phyloP scores from a whole-genome alignment of 352 stramenopile genomes.

The Pythium pyrilobum region DNA sequence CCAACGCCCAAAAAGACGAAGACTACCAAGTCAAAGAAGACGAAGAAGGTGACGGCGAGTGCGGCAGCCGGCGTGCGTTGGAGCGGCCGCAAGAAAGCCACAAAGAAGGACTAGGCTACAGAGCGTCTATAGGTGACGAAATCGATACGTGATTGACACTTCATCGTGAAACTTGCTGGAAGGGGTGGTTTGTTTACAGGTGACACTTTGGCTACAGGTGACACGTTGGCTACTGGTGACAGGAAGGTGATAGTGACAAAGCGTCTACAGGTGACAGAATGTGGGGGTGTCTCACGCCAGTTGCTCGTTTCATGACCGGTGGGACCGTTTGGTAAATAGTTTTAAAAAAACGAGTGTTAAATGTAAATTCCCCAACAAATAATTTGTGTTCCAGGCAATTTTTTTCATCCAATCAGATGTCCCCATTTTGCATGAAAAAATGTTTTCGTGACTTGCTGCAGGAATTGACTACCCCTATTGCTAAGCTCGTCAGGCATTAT shows the following conservation, averaged over 20 bases:
- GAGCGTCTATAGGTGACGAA: background rate
- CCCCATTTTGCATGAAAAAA: too few species aligned
- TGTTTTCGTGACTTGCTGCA: too few species aligned
- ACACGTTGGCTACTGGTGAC: too few species aligned
- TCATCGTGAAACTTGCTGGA: background rate
- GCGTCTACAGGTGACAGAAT: background rate
- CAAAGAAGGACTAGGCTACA: background rate
- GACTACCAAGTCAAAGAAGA: background rate
- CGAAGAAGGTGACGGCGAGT: background rate
- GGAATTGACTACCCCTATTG: too few species aligned
- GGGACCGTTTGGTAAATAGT: constrained; percentile 1
- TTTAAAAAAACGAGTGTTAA: constrained; percentile 1
- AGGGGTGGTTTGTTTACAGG: background rate
- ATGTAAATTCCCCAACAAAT: background rate
- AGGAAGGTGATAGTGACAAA: background rate
- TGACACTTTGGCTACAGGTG: background rate
- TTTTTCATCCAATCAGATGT: too few species aligned
- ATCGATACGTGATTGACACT: background rate
- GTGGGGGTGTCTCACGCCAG: background rate
- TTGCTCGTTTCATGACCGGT: background rate
- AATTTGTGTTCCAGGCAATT: background rate
- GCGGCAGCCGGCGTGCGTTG: too few species aligned
- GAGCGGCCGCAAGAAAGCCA: background rate
- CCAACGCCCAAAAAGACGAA: background rate
- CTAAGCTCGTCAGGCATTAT: too few species aligned